Conservation (phyloP, 23 red algal genomes). For the Chondrus crispus region DNA sequence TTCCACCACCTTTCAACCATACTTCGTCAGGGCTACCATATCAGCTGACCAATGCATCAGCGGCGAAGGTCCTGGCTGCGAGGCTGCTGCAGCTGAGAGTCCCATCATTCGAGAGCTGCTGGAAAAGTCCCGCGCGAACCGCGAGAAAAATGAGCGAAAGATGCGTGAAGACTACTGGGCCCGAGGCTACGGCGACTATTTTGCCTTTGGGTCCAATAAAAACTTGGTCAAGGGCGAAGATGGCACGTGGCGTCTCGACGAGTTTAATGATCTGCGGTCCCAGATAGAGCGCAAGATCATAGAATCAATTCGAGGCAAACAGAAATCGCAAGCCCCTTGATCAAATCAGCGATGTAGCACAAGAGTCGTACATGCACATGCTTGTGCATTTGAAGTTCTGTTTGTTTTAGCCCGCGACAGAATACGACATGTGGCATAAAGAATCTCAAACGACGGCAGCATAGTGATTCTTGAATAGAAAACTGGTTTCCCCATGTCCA, state of each 20-base stretch:
- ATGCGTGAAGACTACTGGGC: constrained; percentile 50
- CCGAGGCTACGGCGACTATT: constrained; percentile 50
- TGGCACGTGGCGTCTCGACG: constrained; percentile 39
- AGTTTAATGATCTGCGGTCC: background rate
- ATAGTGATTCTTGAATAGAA: no score
- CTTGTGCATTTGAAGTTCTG: no score
- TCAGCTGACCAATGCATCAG: background rate
- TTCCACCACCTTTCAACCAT: no score
- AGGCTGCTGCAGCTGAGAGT: constrained; percentile 13
- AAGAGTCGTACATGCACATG: no score
- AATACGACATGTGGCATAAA: no score
- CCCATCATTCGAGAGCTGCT: constrained; percentile 32
- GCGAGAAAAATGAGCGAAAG: background rate
- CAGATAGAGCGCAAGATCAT: background rate
- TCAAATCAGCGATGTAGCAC: no score
- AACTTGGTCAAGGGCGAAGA: constrained; percentile 42
- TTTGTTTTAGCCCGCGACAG: no score
- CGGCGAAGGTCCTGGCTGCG: constrained; percentile 55
- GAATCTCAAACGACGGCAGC: no score
- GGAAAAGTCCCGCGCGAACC: constrained; percentile 30
- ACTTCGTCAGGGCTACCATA: constrained; percentile 7
- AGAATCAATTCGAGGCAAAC: background rate
- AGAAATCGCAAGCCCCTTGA: no score
- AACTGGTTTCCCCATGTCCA: no score
- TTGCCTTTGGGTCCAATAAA: constrained; percentile 53